Evolutionary conservation across 2,329 filamentous ascomycete species (phyloP), one percentile per base, ranked within the genome.

Genomic region (Penicillium sp.): DNA sequence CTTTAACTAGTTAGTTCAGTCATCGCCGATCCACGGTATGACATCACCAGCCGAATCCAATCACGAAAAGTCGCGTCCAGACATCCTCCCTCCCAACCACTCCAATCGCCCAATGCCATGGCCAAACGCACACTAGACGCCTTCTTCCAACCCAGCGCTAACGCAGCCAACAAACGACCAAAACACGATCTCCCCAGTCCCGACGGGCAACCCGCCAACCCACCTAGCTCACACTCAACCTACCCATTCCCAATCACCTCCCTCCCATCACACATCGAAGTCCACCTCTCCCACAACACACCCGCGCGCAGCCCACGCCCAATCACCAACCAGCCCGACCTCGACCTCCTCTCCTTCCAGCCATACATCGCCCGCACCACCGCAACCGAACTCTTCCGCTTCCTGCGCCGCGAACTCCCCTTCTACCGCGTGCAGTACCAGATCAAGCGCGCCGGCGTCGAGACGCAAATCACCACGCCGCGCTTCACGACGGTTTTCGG

Each of bases 351-450:
- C 7, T 87, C 87, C 64, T 90, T 84, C 59, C 76, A 87, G 53
- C 85, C 86, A 0, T 90, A 85, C 48, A 74, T 90, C 3, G 76
- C 82, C 0, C 66, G 71, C 2, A 62, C 73, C 9, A 70, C 79
- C 8, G 72, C 79, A 14, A 71, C 73, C 3, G 70, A 78, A 3
- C 63, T 88, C 0, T 91, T 90, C 62, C 68, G 79, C 10, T 88
- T 88, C 56, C 73, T 91, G 2, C 78, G 86, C 1, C 64, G 72
- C n/a, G 76, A 84, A 45, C 65, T 91, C 1, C 84, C 84, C 7
- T 90, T 89, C 65, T 87, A 89, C 55, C 76, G 84, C 36, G 85
- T 89, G 3, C 75, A 80, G 52, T 89, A 89, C 55, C 80, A 74
- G 20, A 86, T 89, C 54, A 83, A 79, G 38, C 77, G 86, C 6